A percentile compares a stretch with the other conserved stretches of the same genome.
Evolutionary conservation across 192 early-diverging fungal genomes (phyloP).

Genomic region (Entrophospora sp.): DNA sequence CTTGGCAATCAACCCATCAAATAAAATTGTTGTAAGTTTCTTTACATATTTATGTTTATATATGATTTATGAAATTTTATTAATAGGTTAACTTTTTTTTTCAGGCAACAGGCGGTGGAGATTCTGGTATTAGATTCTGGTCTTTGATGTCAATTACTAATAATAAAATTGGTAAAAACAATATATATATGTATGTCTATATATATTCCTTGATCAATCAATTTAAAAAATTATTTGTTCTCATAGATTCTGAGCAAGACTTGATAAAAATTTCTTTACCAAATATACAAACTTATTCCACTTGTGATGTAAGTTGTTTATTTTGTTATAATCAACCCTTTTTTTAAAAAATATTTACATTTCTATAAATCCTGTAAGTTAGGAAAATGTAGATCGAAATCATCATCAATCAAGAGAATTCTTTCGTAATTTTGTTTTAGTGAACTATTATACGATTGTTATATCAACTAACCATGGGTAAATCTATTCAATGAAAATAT

Average conservation of each 20-base stretch:
- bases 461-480: slow-evolving; percentile 39
- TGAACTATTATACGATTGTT: slow-evolving; percentile 22
- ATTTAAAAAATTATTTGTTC: not conserved
- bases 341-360: no score
- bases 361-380: no score
- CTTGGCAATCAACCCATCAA: slow-evolving; percentile 48
- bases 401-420: slow-evolving; percentile 23
- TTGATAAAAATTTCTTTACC: slow-evolving; percentile 21
- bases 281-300: slow-evolving; percentile 14
- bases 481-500: not conserved
- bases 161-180: slow-evolving; percentile 42
- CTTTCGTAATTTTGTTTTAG: slow-evolving; percentile 41
- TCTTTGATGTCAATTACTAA: slow-evolving; percentile 40
- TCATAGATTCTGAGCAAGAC: slow-evolving; percentile 24
- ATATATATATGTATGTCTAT: not conserved
- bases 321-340: no score
- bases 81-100: not conserved
- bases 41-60: not conserved
- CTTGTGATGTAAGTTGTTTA: slow-evolving; percentile 7
- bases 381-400: not conserved
- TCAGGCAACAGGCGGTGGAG: slow-evolving; percentile 67
- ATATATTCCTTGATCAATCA: not conserved
- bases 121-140: slow-evolving; percentile 74
- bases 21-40: slow-evolving; percentile 34
- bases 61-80: not conserved